Evolutionary conservation across 2,329 filamentous ascomycete species (phyloP).

Genomic region (Paecilomyces dactylethromorphus): DNA sequence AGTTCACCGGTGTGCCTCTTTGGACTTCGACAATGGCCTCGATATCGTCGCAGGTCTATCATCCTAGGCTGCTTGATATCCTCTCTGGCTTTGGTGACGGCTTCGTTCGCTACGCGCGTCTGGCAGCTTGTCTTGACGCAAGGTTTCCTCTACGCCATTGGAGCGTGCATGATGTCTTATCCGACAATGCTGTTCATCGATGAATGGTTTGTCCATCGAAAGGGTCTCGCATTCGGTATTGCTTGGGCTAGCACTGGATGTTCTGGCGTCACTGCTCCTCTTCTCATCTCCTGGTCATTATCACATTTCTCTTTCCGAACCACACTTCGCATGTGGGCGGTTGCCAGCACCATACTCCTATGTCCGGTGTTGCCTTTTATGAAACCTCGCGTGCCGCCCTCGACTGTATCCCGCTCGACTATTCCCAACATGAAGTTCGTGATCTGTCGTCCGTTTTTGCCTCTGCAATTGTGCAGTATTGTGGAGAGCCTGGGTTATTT

Average conservation of each 20-base stretch:
- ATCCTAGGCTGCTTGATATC: conserved; percentile 1
- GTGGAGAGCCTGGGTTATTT: conserved; percentile 30
- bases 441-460: conserved; percentile 30
- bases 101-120: conserved; percentile 2
- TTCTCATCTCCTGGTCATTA: conserved; percentile 1
- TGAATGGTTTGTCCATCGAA: conserved; percentile 44
- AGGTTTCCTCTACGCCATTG: not conserved
- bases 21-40: not conserved
- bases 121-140: not conserved
- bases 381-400: conserved; percentile 28
- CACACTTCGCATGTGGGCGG: conserved; percentile 38
- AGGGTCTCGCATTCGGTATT: conserved; percentile 45
- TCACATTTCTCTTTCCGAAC: conserved; percentile 25
- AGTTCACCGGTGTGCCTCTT: not conserved
- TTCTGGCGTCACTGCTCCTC: conserved; percentile 19
- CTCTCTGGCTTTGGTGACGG: conserved; percentile 1
- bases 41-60: not conserved
- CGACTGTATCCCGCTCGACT: not conserved
- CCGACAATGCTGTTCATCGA: conserved; percentile 43
- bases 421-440: conserved; percentile 27
- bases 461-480: conserved; percentile 42
- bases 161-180: conserved; percentile 29
- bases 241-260: conserved; percentile 32
- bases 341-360: conserved; percentile 30
- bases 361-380: conserved; percentile 34